phyloP scores from a whole-genome alignment of 2,329 filamentous ascomycete species.

The Colletotrichum neosansevieriae region DNA sequence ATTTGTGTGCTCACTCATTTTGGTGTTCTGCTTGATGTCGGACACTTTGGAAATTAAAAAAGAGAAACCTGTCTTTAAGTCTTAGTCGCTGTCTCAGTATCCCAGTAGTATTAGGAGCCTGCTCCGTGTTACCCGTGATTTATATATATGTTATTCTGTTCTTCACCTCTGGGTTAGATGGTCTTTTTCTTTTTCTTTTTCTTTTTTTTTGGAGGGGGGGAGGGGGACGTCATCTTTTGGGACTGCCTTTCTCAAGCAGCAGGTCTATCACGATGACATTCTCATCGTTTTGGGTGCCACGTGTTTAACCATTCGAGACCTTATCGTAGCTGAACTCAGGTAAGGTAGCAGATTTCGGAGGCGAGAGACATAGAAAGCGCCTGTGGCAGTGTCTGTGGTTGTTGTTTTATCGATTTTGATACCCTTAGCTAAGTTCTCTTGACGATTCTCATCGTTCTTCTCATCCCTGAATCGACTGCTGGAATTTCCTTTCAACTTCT shows the following conservation, averaged over 20 bases:
- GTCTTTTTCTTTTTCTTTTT: neutral
- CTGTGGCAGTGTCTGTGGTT: too few relatives aligned
- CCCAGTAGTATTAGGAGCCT: fast-evolving
- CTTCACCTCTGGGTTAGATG: neutral
- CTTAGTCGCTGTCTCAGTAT: fast-evolving
- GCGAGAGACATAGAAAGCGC: neutral
- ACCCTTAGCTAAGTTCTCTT: too few relatives aligned
- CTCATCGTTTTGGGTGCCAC: neutral
- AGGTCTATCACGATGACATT: neutral
- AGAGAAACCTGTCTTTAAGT: neutral
- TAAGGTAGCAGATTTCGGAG: neutral
- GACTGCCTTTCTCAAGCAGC: neutral
- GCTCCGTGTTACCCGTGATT: fast-evolving
- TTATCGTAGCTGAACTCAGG: neutral
- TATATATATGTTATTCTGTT: neutral
- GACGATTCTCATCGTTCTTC: too few relatives aligned
- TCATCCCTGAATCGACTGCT: too few relatives aligned
- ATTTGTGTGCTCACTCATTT: neutral
- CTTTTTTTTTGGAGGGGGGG: too few relatives aligned
- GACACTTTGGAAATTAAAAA: fast-evolving
- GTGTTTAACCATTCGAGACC: neutral
- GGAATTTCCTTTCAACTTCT: too few relatives aligned
- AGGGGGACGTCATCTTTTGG: neutral
- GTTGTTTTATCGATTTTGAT: too few relatives aligned
- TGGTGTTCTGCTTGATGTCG: neutral